These are phyloP conservation scores for Metschnikowia baotianmanensis DNA, from an alignment of 805 yeast genomes.

Conservation along the genomic window DNA sequence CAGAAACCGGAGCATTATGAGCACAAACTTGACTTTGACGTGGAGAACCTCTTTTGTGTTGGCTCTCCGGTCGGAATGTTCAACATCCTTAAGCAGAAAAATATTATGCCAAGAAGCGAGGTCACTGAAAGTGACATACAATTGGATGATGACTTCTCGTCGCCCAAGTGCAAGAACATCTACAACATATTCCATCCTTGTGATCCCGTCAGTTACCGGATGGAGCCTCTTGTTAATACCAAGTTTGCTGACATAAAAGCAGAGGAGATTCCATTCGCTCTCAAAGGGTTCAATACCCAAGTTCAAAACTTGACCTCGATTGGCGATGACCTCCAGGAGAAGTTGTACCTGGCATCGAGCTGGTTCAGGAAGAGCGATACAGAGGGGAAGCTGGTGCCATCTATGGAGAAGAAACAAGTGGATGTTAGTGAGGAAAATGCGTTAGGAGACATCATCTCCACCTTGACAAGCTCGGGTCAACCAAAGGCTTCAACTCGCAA, in stretches of 20 bases:
- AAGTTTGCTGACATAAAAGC: slow-evolving; percentile 51
- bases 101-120: slow-evolving; percentile 46
- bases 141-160: slow-evolving; percentile 21
- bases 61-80: slow-evolving; percentile 93
- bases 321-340: slow-evolving; percentile 38
- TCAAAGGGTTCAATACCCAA: slow-evolving; percentile 50
- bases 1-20: slow-evolving; percentile 37
- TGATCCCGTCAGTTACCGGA: slow-evolving; percentile 86
- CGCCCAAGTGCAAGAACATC: slow-evolving; percentile 62
- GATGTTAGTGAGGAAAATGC: slow-evolving; percentile 32
- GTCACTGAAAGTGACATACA: slow-evolving; percentile 14
- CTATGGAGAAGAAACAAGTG: slow-evolving; percentile 8
- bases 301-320: slow-evolving; percentile 41
- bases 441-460: slow-evolving; percentile 38
- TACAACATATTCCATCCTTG: slow-evolving; percentile 88
- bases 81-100: slow-evolving; percentile 65
- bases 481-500: slow-evolving; percentile 21
- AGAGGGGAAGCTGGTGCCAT: slow-evolving; percentile 11
- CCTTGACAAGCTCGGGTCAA: slow-evolving; percentile 20
- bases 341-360: slow-evolving; percentile 34
- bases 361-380: slow-evolving; percentile 25
- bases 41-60: slow-evolving; percentile 70
- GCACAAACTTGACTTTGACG: slow-evolving; percentile 58
- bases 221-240: slow-evolving; percentile 75
- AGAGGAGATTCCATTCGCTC: slow-evolving; percentile 54